These are phyloP conservation scores for Syzygium syzygioides DNA, from an alignment of 441 rosid genomes.

Conservation along the genomic window DNA sequence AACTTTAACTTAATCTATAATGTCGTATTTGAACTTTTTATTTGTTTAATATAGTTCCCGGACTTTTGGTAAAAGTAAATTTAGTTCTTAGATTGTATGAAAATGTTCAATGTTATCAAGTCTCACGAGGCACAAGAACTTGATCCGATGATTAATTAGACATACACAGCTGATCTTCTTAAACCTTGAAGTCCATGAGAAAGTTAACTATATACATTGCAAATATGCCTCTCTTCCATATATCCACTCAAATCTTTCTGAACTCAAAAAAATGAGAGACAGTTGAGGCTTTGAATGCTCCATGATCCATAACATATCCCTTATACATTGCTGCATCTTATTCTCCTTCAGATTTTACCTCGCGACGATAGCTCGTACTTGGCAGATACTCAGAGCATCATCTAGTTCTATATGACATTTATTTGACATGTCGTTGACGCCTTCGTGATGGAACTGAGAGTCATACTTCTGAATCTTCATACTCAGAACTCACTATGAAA, in stretches of 20 bases:
- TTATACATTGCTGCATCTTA: not conserved
- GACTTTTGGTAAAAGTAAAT: too few species aligned
- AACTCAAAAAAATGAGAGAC: not conserved
- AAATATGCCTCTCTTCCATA: not conserved
- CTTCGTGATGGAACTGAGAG: not conserved
- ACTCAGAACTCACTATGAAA: constrained; percentile 46
- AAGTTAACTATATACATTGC: not conserved
- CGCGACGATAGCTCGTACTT: not conserved
- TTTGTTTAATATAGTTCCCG: too few species aligned
- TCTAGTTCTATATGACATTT: not conserved
- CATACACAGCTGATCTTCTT: not conserved
- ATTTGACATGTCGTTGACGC: not conserved
- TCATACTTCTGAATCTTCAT: constrained; percentile 41
- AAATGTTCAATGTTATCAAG: too few species aligned
- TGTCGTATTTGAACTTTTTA: too few species aligned
- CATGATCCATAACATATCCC: not conserved
- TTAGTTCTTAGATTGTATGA: too few species aligned
- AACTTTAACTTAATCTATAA: too few species aligned
- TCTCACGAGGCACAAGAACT: too few species aligned
- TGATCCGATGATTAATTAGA: not conserved
- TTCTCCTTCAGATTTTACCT: not conserved
- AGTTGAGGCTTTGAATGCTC: not conserved
- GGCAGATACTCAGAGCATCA: not conserved
- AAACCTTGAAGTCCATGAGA: not conserved
- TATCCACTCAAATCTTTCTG: not conserved